Base-by-base conservation (phyloP, 768 basidiomycete genomes). In the Pleurotus citrinopileatus region DNA sequence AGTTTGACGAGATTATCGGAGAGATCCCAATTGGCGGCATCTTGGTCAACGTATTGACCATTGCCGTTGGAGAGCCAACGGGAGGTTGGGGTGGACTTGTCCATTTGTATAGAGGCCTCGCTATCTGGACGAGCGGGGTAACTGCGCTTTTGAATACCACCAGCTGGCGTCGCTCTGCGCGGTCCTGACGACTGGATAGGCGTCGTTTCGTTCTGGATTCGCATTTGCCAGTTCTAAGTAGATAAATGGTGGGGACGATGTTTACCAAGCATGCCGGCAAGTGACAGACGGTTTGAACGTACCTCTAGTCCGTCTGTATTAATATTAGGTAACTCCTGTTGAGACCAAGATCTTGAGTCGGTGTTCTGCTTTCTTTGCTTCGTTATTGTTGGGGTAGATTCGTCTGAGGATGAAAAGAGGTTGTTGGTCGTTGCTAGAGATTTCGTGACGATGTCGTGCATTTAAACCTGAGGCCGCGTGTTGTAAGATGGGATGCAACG, bases 1-100 rank as follows among this genome's bases (percentile, higher is more conserved):
- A 91, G 70, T 67, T 85, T 82, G 59, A 82, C 84, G 50, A 91
- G 82, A 57, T 86, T 84, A 64, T 89, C 84, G 36, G 86, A 75
- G 55, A 91, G 76, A 52, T 85, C 84, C 89, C 89, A 91, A 44
- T 81, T 79, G 40, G 70, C 69, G 46, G 73, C 73, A 15, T 79
- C 78, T 25, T 78, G 68, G 65, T 88, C 83, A 57, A 83, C 75
- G 55, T 86, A 72, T 60, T 85, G 85, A 59, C 83, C 87, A 52
- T 74, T 81, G 55, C 71, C 76, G 60, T 82, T 84, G 62, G 85
- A 70, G 60, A 81, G 79, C 87, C 87, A 89, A 59, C 83, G 82
- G 55, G 73, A 73, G 61, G 71, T 59, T 48, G 70, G 71, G 57
- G 77, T 75, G 51, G 78, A 15, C 22, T 44, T 29, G 37, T 37